phyloP scores from a whole-genome alignment of 768 basidiomycete species.

The Hygrocybe punicea region DNA sequence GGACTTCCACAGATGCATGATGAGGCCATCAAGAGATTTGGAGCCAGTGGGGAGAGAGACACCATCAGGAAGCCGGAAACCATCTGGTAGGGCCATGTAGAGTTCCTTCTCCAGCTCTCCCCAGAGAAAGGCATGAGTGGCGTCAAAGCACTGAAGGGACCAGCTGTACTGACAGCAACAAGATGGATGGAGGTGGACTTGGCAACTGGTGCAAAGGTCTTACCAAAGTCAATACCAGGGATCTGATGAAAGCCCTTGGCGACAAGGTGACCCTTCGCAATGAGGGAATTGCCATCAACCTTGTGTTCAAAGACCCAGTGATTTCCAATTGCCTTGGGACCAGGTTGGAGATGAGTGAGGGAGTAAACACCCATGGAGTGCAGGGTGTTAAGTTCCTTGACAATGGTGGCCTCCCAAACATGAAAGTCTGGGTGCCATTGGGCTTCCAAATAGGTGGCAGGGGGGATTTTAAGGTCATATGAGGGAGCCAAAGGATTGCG shows the following conservation, averaged over 20 bases:
- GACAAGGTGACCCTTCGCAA: slow-evolving; percentile 21
- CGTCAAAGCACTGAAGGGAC: slow-evolving; percentile 22
- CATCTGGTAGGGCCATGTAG: slow-evolving; percentile 10
- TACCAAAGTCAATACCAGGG: slow-evolving; percentile 24
- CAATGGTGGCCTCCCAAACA: slow-evolving; percentile 25
- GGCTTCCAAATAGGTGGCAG: slow-evolving; percentile 17
- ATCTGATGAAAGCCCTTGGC: slow-evolving; percentile 22
- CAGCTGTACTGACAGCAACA: slow-evolving; percentile 9
- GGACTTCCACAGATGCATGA: slow-evolving; percentile 16
- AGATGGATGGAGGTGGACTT: slow-evolving; percentile 20
- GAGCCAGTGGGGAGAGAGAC: too few species aligned
- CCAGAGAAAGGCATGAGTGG: slow-evolving; percentile 9
- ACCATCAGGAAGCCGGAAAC: slow-evolving; percentile 1
- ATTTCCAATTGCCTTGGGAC: slow-evolving; percentile 25
- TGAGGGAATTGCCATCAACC: slow-evolving; percentile 32
- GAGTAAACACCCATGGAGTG: slow-evolving; percentile 26
- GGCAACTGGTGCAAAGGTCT: slow-evolving; percentile 21
- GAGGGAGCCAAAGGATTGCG: background rate
- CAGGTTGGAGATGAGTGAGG: slow-evolving; percentile 19
- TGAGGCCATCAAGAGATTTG: background rate
- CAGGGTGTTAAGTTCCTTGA: slow-evolving; percentile 19
- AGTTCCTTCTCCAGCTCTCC: slow-evolving; percentile 9
- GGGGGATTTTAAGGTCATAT: slow-evolving; percentile 16
- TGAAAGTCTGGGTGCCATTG: slow-evolving; percentile 11
- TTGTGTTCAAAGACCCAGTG: slow-evolving; percentile 41